Conservation (phyloP, 371 early-diverging fungal genomes). For the Saksenaea oblongispora region DNA sequence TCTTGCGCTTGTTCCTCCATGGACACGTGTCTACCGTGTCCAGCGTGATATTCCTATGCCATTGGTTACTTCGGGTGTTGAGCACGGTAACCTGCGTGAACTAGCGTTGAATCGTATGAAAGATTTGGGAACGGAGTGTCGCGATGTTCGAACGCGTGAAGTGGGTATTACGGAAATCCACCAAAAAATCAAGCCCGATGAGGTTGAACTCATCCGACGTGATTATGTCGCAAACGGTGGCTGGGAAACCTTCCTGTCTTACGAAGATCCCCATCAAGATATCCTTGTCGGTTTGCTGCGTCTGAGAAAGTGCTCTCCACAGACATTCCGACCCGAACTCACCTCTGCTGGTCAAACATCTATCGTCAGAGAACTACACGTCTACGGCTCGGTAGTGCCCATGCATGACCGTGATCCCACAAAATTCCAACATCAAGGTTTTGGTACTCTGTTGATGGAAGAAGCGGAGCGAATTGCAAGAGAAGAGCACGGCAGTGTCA, state of each 20-base stretch:
- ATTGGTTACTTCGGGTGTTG: constrained; percentile 99
- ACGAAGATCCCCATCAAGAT: constrained; percentile 99
- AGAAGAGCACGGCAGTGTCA: constrained; percentile 97
- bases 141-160: constrained; percentile 99
- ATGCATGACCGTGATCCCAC: constrained; percentile 95
- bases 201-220: constrained; percentile 97
- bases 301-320: constrained; percentile 93
- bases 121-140: constrained; percentile 96
- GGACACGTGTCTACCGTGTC: constrained; percentile 99
- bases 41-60: constrained; percentile 99
- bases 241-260: constrained; percentile 99
- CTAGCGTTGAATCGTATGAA: constrained; percentile 97
- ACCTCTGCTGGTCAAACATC: constrained; percentile 77
- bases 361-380: constrained; percentile 99
- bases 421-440: constrained; percentile 99
- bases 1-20: constrained; percentile 98
- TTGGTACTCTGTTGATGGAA: constrained; percentile 98
- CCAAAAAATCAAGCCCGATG: constrained; percentile 91
- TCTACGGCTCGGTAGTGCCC: constrained; percentile 98
- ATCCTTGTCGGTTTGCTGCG: constrained; percentile 98
- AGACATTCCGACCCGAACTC: constrained; percentile 95
- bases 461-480: constrained; percentile 99
- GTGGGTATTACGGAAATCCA: constrained; percentile 99
- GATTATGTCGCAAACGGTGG: constrained; percentile 99
- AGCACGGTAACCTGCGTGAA: constrained; percentile 99